A percentile compares a stretch with the other conserved stretches of the same genome.
These are phyloP conservation scores for Eucalyptus caleyi DNA, from an alignment of 345 rosid genomes.

Conservation along the genomic window DNA sequence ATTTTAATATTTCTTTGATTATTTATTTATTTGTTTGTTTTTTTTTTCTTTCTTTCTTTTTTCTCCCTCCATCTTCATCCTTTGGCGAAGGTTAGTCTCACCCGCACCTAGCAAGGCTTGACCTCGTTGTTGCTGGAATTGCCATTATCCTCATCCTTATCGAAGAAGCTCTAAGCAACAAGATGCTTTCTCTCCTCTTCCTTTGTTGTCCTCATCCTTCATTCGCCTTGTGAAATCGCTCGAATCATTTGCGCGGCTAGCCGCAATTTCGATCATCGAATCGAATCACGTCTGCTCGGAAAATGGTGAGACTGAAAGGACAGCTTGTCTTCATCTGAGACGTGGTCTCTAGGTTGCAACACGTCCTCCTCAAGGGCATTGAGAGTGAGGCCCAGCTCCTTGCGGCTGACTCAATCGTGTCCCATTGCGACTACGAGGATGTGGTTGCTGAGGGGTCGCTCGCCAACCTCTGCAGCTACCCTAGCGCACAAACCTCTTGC, in stretches of 20 bases:
- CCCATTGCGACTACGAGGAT: slow-evolving; percentile 52
- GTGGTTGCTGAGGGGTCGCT: slow-evolving; percentile 59
- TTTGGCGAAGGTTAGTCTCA: rapidly evolving
- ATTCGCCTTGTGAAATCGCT: background rate
- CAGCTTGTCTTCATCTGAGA: slow-evolving; percentile 20
- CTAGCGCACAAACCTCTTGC: slow-evolving; percentile 31
- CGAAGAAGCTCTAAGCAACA: background rate
- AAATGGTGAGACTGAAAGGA: background rate
- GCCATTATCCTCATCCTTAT: background rate
- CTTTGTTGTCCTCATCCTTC: background rate
- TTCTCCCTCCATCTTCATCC: background rate
- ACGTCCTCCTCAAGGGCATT: slow-evolving; percentile 45
- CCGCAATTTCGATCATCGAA: background rate
- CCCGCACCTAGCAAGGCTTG: background rate
- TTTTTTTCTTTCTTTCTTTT: rapidly evolving
- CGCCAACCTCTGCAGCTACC: slow-evolving; percentile 56
- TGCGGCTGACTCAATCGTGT: slow-evolving; percentile 46
- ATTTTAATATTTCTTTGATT: too few species aligned
- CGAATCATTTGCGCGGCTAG: background rate
- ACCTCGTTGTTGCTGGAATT: background rate
- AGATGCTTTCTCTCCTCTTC: background rate
- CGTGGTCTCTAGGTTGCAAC: slow-evolving; percentile 45
- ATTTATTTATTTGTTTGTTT: too few species aligned
- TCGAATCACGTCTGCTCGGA: background rate
- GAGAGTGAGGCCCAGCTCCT: slow-evolving; percentile 38